Evolutionary conservation across 495 filamentous ascomycete species (phyloP).

Genomic region (Podospora australis): DNA sequence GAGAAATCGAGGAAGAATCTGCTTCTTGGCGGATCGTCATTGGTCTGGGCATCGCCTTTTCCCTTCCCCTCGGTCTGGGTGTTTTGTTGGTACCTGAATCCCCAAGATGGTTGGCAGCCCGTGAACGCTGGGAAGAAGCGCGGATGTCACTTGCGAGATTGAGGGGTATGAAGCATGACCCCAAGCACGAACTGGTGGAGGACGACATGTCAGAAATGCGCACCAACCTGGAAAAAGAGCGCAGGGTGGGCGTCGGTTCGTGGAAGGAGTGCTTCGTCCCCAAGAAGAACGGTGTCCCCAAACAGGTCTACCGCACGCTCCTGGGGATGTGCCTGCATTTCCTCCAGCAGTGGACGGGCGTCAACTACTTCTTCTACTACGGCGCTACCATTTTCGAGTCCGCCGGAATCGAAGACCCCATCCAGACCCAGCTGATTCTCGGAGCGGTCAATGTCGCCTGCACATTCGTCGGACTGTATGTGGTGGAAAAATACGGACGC

Average conservation of each 20-base stretch:
- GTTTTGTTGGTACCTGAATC: conserved; percentile 58
- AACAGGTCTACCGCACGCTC: conserved; percentile 61
- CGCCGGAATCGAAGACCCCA: conserved; percentile 56
- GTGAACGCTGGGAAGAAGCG: conserved; percentile 51
- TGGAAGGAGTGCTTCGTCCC: conserved; percentile 57
- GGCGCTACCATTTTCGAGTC: conserved; percentile 54
- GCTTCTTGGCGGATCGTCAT: conserved; percentile 65
- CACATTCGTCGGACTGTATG: conserved; percentile 60
- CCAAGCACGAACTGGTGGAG: conserved; percentile 52
- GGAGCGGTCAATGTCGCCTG: conserved; percentile 64
- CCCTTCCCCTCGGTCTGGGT: conserved; percentile 55
- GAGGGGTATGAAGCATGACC: conserved; percentile 51
- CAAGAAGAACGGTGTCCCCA: conserved; percentile 35
- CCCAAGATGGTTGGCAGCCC: conserved; percentile 53
- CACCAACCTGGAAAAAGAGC: conserved; percentile 53
- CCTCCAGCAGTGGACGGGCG: conserved; percentile 58
- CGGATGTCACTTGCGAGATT: conserved; percentile 55
- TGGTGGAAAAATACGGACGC: conserved; percentile 61
- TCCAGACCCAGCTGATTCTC: conserved; percentile 62
- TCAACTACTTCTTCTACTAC: conserved; percentile 55
- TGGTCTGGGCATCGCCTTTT: conserved; percentile 62
- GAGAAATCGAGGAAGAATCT: conserved; percentile 38
- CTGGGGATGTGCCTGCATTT: conserved; percentile 63
- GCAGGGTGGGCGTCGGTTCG: conserved; percentile 38
- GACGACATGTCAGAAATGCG: conserved; percentile 65